Evolutionary conservation across 2,329 filamentous ascomycete genomes (phyloP), one percentile per base, ranked within the genome.

Genomic region (Colletotrichum sublineola): DNA sequence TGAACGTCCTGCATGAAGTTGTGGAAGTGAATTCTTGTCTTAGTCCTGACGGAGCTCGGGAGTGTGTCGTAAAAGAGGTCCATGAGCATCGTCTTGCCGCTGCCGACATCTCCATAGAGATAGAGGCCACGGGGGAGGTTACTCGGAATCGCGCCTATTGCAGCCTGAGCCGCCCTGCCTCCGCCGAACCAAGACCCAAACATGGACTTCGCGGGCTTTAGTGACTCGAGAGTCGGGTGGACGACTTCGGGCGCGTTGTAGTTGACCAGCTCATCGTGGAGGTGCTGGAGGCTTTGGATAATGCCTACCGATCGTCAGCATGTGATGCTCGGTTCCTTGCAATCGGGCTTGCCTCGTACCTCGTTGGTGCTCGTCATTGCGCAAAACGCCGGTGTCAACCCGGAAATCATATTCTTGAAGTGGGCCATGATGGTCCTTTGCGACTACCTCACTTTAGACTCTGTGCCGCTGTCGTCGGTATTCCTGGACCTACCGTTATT

Each of bases 1-100:
- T 99, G 96, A 61, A 98, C 93, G 81, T 97, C 94, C 82, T 98
- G 96, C 96, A 99, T 99, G 86, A 99, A 99, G 81, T 97, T 97
- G 86, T 98, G 95, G 83, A 99, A 99, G 85, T 99, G 96, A 78
- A 99, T 98, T 60, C 96, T 89, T 58, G 92, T 97, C 85, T 97
- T 98, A 42, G 91, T 90, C 69, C 87, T 88, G 75, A 98, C 95
- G 72, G 92, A 92, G 20, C 85, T 81, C 0, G 96, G 96, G 31
- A 98, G 85, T 0, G 96, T 98, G 75, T 98, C 95, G 84, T 95
- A 97, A 82, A 98, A 98, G 62, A 99, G 86, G 80, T 99, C 96
- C 96, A 99, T 99, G 79, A 99, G 87, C 96, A 99, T 99, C 2
- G 96, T 99, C 87, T 99, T 99, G 74, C 96, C 96, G 78, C 94